Evolutionary conservation across 192 early-diverging fungal genomes (phyloP).

Genomic region (Chytriomyces hyalinus): DNA sequence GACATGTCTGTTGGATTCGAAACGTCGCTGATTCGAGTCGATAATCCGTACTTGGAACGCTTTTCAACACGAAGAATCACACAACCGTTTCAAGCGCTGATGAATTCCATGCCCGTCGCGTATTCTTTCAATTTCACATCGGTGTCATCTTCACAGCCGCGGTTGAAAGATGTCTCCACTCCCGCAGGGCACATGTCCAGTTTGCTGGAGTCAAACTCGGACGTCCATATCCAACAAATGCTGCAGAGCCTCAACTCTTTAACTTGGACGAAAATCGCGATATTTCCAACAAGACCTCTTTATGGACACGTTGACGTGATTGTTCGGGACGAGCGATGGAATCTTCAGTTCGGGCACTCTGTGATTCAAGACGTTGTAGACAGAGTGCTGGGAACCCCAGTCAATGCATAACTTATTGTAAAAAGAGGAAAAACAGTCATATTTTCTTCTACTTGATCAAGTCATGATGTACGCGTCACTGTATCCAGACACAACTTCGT

Average conservation of each 20-base stretch:
- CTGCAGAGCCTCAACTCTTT: not conserved
- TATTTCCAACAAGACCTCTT: slow-evolving; percentile 9
- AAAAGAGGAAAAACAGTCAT: too few species aligned
- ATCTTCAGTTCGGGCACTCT: slow-evolving; percentile 10
- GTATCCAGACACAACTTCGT: too few species aligned
- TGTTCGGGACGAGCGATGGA: slow-evolving; percentile 3
- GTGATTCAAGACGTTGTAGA: slow-evolving; percentile 9
- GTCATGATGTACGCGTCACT: too few species aligned
- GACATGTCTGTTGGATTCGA: slow-evolving; percentile 3
- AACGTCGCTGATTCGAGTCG: not conserved
- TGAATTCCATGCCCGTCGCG: not conserved
- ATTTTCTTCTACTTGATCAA: too few species aligned
- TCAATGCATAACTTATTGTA: too few species aligned
- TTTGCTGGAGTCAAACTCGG: not conserved
- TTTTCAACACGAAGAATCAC: not conserved
- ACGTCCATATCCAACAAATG: not conserved
- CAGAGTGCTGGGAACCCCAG: not conserved
- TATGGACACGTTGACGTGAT: slow-evolving; percentile 15
- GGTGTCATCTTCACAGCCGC: not conserved
- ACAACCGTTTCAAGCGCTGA: not conserved
- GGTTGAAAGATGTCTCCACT: not conserved
- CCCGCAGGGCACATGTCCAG: not conserved
- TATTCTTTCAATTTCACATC: not conserved
- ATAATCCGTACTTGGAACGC: not conserved
- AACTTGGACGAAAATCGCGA: slow-evolving; percentile 7